Conservation (phyloP, 176 grass and related monocot species). For the Carex littledalei region DNA sequence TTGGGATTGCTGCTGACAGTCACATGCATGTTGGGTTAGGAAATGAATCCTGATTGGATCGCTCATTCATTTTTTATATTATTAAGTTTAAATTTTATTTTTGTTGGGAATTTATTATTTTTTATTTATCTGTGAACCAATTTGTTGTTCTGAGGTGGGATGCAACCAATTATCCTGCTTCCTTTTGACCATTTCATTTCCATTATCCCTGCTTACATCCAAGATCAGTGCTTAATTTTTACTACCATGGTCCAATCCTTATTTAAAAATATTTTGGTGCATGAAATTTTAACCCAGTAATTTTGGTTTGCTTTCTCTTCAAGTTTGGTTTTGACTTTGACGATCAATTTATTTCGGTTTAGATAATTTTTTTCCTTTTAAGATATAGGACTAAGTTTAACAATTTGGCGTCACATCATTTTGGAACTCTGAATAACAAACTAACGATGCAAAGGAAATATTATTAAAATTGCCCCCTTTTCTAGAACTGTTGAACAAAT, state of each 20-base stretch:
- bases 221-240: not conserved
- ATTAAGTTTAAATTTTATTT: not conserved
- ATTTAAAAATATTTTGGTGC: not conserved
- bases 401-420: too few relatives aligned
- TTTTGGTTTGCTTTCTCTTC: too few relatives aligned
- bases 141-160: not conserved
- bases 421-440: too few relatives aligned
- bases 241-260: not conserved
- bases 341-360: too few relatives aligned
- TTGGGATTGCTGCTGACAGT: constrained; percentile 61
- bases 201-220: constrained; percentile 3
- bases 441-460: too few relatives aligned
- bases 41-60: constrained; percentile 12
- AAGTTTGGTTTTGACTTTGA: too few relatives aligned
- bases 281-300: not conserved
- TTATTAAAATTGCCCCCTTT: too few relatives aligned
- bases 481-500: too few relatives aligned
- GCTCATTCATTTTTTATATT: constrained; percentile 16
- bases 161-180: constrained; percentile 9
- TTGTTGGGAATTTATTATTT: not conserved
- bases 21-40: constrained; percentile 50
- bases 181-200: constrained; percentile 16
- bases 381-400: too few relatives aligned
- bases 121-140: not conserved
- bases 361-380: too few relatives aligned